Evolutionary conservation across 805 yeast species (phyloP), one percentile per base, ranked within the genome.

Genomic region (Dipodascus geniculatus): DNA sequence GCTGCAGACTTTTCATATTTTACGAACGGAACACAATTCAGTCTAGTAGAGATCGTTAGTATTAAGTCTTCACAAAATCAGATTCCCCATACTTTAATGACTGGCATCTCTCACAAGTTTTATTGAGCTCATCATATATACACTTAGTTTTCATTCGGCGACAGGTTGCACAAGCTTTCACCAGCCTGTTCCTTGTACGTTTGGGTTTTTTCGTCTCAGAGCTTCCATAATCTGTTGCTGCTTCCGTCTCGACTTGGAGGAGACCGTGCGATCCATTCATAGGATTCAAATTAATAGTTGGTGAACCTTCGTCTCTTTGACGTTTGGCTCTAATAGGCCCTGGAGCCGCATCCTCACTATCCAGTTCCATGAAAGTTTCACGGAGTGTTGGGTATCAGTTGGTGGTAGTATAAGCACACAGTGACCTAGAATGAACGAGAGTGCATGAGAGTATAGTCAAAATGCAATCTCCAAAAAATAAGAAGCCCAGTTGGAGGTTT

Each of bases 111-210:
- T 16, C 28, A 22, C 49, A 47, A 14, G 17, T 17, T 22, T 22
- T 22, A 14, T 20, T 22, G 11, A 6, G 8, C 4, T 38, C 44
- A 38, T 47, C 49, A 23, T 22, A 47, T 9, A 47, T 47, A 47
- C 49, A 47, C 31, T 47, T 47, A 9, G 49, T 47, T 47, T 47
- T 47, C 23, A 47, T 20, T 8, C 31, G 31, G 4, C 49, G 24
- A 47, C 49, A 47, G 4, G 49, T 22, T 6, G 49, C 6, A 22
- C 49, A 47, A 20, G 49, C 31, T 16, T 47, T 47, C n/a, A 47
- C 31, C n/a, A 4, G 31, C n/a, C 49, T 22, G 31, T 47, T 22
- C 9, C 49, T 22, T 3, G 49, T 47, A 23, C 14, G n/a, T 47
- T 23, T 47, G 23, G 4, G 14, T 23, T 23, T 22, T 47, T 47